Evolutionary conservation across 1,139 yeast species (phyloP).

Genomic region (Zhuliangozyma blackwelliae): DNA sequence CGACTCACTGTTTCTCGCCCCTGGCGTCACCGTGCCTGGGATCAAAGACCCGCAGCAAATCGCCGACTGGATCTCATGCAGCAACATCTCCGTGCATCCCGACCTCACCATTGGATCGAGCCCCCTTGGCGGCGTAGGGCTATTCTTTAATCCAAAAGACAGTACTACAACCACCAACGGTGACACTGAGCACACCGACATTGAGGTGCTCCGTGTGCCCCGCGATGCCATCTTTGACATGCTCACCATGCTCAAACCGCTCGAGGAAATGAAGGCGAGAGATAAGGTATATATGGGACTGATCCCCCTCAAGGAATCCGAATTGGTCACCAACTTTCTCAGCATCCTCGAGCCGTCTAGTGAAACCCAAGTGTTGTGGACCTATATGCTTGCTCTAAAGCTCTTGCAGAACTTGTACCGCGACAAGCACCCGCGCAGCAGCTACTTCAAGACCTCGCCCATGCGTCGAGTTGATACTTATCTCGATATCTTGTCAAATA

Average conservation of each 20-base stretch:
- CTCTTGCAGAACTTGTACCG: conserved; percentile 9
- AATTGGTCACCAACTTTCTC: conserved; percentile 20
- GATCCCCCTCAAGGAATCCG: conserved; percentile 17
- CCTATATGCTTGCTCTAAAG: conserved; percentile 24
- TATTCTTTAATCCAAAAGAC: conserved; percentile 17
- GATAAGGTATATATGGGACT: conserved; percentile 8
- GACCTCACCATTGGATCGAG: conserved; percentile 19
- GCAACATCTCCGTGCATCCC: conserved; percentile 5
- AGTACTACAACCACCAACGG: neutral
- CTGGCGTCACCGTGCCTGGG: conserved; percentile 8
- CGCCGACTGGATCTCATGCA: conserved; percentile 6
- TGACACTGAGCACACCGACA: neutral
- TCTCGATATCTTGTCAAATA: conserved; percentile 23
- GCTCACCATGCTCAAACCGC: conserved; percentile 23
- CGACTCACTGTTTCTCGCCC: too few relatives aligned
- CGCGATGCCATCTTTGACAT: conserved; percentile 23
- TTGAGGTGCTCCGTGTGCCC: conserved; percentile 32
- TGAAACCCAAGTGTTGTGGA: conserved; percentile 29
- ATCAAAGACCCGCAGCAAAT: conserved; percentile 16
- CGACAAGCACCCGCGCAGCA: neutral
- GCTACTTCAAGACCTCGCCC: conserved; percentile 9
- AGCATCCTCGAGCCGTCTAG: conserved; percentile 17
- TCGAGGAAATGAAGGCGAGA: conserved; percentile 17
- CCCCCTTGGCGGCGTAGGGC: conserved; percentile 32
- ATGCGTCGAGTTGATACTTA: conserved; percentile 17